These are phyloP conservation scores for Vitellaria paradoxa DNA, from an alignment of 179 eudicot genomes.

Conservation along the genomic window DNA sequence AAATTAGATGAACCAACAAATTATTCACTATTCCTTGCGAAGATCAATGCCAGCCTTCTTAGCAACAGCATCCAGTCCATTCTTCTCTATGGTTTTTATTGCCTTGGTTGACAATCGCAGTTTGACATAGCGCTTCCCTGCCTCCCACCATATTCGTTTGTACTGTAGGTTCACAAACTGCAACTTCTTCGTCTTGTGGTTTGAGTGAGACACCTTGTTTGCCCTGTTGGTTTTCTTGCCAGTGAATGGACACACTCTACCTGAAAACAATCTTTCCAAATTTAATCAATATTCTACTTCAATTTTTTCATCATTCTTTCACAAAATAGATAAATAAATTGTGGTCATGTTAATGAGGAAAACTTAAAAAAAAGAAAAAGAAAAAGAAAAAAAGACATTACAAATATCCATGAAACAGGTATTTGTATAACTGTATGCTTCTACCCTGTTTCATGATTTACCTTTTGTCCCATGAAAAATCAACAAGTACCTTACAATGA, in stretches of 20 bases:
- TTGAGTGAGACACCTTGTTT: constrained; percentile 83
- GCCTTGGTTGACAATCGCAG: constrained; percentile 86
- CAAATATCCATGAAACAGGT: no score
- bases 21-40: constrained; percentile 44
- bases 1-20: neutral
- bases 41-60: constrained; percentile 98
- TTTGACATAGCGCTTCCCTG: constrained; percentile 79
- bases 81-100: constrained; percentile 89
- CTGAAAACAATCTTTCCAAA: constrained; percentile 36
- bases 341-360: neutral
- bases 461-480: no score
- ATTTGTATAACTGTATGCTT: no score
- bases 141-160: constrained; percentile 97
- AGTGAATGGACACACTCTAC: constrained; percentile 88
- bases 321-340: neutral
- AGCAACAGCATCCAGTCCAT: constrained; percentile 87
- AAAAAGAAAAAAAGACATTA: no score
- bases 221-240: constrained; percentile 91
- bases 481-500: neutral
- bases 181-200: constrained; percentile 74
- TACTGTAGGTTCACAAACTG: constrained; percentile 88
- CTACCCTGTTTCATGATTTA: no score
- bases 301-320: neutral
- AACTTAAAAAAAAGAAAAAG: no score
- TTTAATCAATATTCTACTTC: neutral